phyloP scores from a whole-genome alignment of 2,329 filamentous ascomycete species.

The Pochonia chlamydosporia region DNA sequence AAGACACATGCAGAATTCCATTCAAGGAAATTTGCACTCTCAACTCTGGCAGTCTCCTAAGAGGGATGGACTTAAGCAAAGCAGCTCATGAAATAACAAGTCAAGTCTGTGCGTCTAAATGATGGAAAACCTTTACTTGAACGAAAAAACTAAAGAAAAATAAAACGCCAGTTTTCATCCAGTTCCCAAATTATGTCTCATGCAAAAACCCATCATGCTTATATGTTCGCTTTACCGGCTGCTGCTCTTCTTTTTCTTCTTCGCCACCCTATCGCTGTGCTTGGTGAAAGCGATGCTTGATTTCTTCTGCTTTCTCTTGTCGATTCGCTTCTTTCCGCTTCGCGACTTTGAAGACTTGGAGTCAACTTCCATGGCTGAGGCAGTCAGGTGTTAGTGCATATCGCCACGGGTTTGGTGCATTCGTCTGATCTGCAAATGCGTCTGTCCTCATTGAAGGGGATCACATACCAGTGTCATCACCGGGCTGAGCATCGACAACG shows the following conservation, averaged over 20 bases:
- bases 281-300: constrained; percentile 55
- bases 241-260: constrained; percentile 35
- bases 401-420: too few species aligned
- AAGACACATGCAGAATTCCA: too few species aligned
- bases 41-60: too few species aligned
- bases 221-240: constrained; percentile 7
- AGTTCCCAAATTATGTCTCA: background rate
- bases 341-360: constrained; percentile 32
- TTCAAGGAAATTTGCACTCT: too few species aligned
- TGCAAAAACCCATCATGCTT: background rate
- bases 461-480: constrained; percentile 19
- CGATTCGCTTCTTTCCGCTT: constrained; percentile 44
- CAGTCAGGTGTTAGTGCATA: constrained; percentile 9
- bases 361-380: constrained; percentile 53
- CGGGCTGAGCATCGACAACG: constrained; percentile 15
- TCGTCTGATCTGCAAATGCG: constrained; percentile 5
- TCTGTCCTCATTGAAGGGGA: background rate
- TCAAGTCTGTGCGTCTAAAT: too few species aligned
- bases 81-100: too few species aligned
- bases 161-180: too few species aligned
- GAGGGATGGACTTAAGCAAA: too few species aligned
- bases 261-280: constrained; percentile 46
- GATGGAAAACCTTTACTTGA: too few species aligned
- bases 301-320: constrained; percentile 52
- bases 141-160: too few species aligned